Base-by-base conservation (phyloP, 768 basidiomycete genomes). In the Trametes punicea region DNA sequence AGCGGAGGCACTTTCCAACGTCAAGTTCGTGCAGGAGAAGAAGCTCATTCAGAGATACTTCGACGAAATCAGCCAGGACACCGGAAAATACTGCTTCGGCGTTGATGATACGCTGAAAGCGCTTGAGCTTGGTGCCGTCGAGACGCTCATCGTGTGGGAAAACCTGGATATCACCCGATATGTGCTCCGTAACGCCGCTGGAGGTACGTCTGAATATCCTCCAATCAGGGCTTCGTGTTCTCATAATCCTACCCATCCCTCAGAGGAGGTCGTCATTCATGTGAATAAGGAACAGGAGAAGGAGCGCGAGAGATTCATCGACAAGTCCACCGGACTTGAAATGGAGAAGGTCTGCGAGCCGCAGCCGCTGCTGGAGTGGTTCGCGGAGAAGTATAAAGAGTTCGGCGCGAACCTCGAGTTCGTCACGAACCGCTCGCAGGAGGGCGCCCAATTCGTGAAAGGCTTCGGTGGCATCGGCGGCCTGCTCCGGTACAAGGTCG, bases 1-100 rank as follows among this genome's bases (percentile, higher is more conserved):
- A 0, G 89, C 93, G 1, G 97, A 99, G 71, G 90, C 93, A 2
- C 84, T 99, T 26, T 87, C 92, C 33, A 98, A 98, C 71, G 97
- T 99, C 78, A 99, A 99, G 71, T 98, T 99, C 65, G 96, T 99
- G 30, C 96, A 98, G 73, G 97, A 99, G 78, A 98, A 98, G 80
- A 88, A 79, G 71, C 84, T 99, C 46, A 98, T 99, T 64, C 95
- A 98, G 71, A 89, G 83, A 70, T 98, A 98, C 78, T 99, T 99
- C 70, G 96, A 98, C 67, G 97, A 99, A 74, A 99, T 99, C 75
- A 96, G 94, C 64, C 90, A 92, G 70, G 97, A 99, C 67, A 93
- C 92, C 31, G 91, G 85, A 65, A 91, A 87, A 71, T 98, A 96
- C 76, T 97, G 95, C 75, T 98, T 96, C 70, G 97, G 97, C 74